These are phyloP conservation scores for Leptodermis oblonga DNA, from an alignment of 257 asterid species.

Conservation along the genomic window DNA sequence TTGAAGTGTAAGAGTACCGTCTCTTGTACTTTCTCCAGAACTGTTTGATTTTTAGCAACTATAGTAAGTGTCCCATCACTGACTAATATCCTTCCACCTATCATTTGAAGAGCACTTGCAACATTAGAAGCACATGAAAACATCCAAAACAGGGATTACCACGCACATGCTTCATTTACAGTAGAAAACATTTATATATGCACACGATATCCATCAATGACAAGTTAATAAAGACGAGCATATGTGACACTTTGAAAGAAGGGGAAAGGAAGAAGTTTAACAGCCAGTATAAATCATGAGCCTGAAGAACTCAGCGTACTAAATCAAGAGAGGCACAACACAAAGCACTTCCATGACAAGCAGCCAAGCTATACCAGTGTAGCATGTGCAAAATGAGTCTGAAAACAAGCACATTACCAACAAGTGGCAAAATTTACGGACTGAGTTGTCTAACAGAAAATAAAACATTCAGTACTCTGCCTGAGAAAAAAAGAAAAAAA, in stretches of 20 bases:
- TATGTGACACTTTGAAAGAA: no score
- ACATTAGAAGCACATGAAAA: conserved; percentile 7
- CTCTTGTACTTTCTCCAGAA: conserved; percentile 73
- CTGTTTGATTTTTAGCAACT: conserved; percentile 76
- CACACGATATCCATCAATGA: not conserved
- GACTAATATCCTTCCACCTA: conserved; percentile 87
- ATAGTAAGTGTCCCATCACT: conserved; percentile 73
- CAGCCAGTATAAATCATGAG: no score
- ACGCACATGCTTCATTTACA: not conserved
- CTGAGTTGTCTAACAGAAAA: no score
- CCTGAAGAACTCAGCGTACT: not conserved
- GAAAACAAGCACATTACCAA: not conserved
- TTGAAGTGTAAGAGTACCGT: conserved; percentile 41
- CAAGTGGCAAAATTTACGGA: not conserved
- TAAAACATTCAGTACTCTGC: no score
- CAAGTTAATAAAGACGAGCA: not conserved
- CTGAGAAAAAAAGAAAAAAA: no score
- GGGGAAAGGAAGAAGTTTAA: no score
- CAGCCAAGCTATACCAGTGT: not conserved
- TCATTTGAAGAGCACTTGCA: conserved; percentile 20
- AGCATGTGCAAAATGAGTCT: not conserved
- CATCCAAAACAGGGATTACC: conserved; percentile 4
- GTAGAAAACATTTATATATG: not conserved
- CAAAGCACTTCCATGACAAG: not conserved
- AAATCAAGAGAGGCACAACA: not conserved